phyloP scores from a whole-genome alignment of 176 grass and related monocot species.

The Oryza glumipatula region DNA sequence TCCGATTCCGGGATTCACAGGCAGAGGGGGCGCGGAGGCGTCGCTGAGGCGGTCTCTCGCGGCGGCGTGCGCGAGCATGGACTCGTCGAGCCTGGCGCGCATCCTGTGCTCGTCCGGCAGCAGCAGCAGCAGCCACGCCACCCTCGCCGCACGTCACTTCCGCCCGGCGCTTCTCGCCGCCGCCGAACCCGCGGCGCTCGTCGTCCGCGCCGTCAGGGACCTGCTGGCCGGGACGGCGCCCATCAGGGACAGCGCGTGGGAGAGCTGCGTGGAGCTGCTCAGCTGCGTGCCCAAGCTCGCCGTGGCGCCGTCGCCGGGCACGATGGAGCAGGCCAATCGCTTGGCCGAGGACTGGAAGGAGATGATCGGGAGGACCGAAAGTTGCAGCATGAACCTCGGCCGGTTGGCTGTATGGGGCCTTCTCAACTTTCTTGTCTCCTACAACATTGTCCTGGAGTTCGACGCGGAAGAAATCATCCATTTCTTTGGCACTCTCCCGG shows the following conservation, averaged over 20 bases:
- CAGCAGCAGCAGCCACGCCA: background rate
- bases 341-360: conserved; percentile 47
- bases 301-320: background rate
- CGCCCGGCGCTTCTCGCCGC: conserved; percentile 25
- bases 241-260: conserved; percentile 29
- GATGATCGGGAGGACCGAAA: conserved; percentile 17
- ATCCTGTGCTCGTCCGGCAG: background rate
- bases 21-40: background rate
- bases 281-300: conserved; percentile 1
- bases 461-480: conserved; percentile 30
- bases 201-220: conserved; percentile 36
- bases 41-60: background rate
- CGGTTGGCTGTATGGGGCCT: conserved; percentile 49
- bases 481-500: conserved; percentile 25
- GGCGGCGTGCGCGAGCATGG: conserved; percentile 37
- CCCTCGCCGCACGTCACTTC: conserved; percentile 5
- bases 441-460: conserved; percentile 33
- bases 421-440: conserved; percentile 30
- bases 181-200: conserved; percentile 26
- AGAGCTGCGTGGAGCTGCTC: conserved; percentile 33
- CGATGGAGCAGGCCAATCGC: conserved; percentile 32
- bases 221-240: conserved; percentile 16
- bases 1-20: background rate
- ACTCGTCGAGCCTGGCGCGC: conserved; percentile 28
- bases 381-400: background rate